Conservation (phyloP, 192 early-diverging fungal species). For the Lunasporangiospora selenospora region DNA sequence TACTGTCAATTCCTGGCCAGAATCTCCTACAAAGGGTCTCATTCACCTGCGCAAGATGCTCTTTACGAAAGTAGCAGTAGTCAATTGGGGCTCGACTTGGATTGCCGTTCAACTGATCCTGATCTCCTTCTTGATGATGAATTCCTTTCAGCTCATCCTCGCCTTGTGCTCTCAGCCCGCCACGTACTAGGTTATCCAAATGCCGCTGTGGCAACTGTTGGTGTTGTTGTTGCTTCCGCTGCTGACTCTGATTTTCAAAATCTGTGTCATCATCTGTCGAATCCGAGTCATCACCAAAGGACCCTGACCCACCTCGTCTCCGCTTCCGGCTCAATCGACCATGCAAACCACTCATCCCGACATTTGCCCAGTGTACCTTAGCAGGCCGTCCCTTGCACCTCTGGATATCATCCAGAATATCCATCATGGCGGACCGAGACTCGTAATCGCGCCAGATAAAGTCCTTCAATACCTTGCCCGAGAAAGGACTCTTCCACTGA, state of each 20-base stretch:
- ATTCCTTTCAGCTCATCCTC: too few relatives aligned
- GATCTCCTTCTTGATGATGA: too few relatives aligned
- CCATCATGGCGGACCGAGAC: slow-evolving; percentile 54
- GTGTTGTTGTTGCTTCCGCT: not conserved
- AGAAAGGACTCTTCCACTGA: slow-evolving; percentile 69
- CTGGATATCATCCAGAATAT: slow-evolving; percentile 55
- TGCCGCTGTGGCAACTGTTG: too few relatives aligned
- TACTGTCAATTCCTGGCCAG: slow-evolving; percentile 91
- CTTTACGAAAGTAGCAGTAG: slow-evolving; percentile 77
- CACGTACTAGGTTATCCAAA: too few relatives aligned
- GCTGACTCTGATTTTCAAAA: too few relatives aligned
- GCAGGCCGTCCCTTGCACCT: slow-evolving; percentile 38
- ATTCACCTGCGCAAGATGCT: slow-evolving; percentile 79
- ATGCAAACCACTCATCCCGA: slow-evolving; percentile 1
- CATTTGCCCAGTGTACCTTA: slow-evolving; percentile 17
- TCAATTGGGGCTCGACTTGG: slow-evolving; percentile 69
- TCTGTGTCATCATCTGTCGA: slow-evolving; percentile 2
- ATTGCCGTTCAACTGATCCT: too few relatives aligned
- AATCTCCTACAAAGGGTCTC: slow-evolving; percentile 75
- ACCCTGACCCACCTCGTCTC: slow-evolving; percentile 15
- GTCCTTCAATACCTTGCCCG: slow-evolving; percentile 77
- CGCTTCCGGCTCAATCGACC: slow-evolving; percentile 13
- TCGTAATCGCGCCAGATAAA: slow-evolving; percentile 82
- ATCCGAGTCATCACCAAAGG: too few relatives aligned
- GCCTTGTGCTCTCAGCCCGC: too few relatives aligned